Evolutionary conservation across 768 basidiomycete species (phyloP), one percentile per base, ranked within the genome.

Genomic region (Mycena haematopus): DNA sequence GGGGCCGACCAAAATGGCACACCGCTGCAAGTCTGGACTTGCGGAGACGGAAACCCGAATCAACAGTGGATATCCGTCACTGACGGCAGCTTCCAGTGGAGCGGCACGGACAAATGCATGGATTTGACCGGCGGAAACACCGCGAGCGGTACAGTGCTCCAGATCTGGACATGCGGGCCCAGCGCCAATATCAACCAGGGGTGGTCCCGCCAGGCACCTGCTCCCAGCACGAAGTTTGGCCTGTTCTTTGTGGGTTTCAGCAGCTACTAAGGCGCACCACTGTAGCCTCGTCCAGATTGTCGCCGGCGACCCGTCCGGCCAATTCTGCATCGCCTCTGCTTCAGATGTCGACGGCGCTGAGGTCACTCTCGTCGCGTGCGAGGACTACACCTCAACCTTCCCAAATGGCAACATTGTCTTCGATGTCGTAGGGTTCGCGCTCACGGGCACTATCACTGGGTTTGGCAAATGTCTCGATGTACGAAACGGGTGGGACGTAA

Each of bases 401-500:
- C 63, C 53, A 9, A 27, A 40, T 24, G 62, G 63, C 52, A 64
- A 64, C 53, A 64, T 44, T 35, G 55, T 57, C 46, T 59, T 57
- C 56, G 35, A 9, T 51, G 6, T 49, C 49, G 56, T 56, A 25
- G 24, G 35, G 24, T 42, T 31, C 9, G 44, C 55, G 15, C 50
- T 54, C 40, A 29, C 44, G 7, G 63, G 58, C 53, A 2, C n/a
- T 3, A n/a, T 60, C 22, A 36, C 9, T 14, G 56, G 42, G 17
- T 65, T 65, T 50, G 24, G 6, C 58, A 29, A 33, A 49, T 71
- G 72, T 40, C 58, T 73, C 46, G 69, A 70, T n/a, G 68, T 71
- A 62, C 63, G n/a, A 54, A 61, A 59, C 49, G 31, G 66, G 70
- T 55, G 72, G 72, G 31, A 65, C 67, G 14, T n/a, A n/a, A n/a